These are phyloP conservation scores for Boletus huronensis DNA, from an alignment of 768 basidiomycete species.

Conservation along the genomic window DNA sequence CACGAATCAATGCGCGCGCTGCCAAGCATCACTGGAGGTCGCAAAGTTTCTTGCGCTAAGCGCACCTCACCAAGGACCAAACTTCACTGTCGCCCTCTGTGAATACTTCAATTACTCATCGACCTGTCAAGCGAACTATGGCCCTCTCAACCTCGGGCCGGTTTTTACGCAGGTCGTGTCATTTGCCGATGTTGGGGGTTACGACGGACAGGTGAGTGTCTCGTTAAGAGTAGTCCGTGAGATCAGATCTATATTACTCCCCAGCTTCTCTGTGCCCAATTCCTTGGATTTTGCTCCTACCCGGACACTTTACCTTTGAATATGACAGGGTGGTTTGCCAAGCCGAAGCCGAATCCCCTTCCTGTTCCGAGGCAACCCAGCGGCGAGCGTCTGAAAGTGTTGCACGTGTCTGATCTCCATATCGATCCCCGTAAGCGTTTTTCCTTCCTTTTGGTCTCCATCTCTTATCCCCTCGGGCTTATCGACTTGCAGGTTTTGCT, in stretches of 20 bases:
- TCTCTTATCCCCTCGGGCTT: background rate
- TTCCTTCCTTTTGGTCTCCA: background rate
- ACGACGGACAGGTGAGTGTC: constrained; percentile 61
- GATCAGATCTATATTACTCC: background rate
- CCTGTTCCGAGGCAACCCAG: constrained; percentile 56
- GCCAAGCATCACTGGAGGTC: constrained; percentile 57
- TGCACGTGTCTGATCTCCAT: constrained; percentile 78
- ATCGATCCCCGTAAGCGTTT: constrained; percentile 59
- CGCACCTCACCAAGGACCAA: constrained; percentile 57
- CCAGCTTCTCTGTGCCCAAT: constrained; percentile 59
- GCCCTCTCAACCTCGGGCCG: constrained; percentile 48
- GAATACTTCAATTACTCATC: constrained; percentile 51
- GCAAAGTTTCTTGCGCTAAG: constrained; percentile 66
- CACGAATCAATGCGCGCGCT: constrained; percentile 52
- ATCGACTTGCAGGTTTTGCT: constrained; percentile 48
- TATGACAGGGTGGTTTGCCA: constrained; percentile 66
- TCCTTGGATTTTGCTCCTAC: constrained; percentile 51
- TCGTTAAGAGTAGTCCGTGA: background rate
- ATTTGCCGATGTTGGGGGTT: constrained; percentile 66
- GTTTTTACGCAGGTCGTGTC: constrained; percentile 69
- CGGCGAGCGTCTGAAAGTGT: constrained; percentile 63
- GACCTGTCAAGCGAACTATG: constrained; percentile 48
- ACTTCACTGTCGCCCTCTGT: constrained; percentile 57
- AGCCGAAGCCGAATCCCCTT: constrained; percentile 69
- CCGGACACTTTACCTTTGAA: constrained; percentile 61